A percentile compares a stretch with the other conserved stretches of the same genome.
Conservation (phyloP, 352 stramenopile genomes). For the Phytopythium boreale region DNA sequence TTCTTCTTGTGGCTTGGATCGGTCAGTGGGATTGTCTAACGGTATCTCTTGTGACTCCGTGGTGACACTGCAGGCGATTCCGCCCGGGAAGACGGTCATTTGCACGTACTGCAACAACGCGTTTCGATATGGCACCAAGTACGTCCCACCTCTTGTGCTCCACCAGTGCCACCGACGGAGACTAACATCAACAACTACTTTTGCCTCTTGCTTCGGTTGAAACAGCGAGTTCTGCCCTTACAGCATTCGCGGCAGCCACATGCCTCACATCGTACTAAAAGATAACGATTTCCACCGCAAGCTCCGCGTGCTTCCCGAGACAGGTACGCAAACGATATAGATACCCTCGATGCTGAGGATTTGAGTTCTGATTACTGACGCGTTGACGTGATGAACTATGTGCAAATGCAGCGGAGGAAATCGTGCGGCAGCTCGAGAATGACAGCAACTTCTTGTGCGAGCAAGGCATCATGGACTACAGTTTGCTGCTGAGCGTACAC, state of each 20-base stretch:
- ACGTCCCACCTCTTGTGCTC: background rate
- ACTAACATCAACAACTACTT: conserved; percentile 1
- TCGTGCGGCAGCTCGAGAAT: conserved; percentile 61
- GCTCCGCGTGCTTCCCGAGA: conserved; percentile 64
- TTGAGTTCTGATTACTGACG: conserved; percentile 8
- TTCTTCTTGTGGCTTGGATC: background rate
- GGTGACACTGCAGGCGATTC: conserved; percentile 44
- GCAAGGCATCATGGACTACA: conserved; percentile 91
- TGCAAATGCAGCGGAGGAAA: conserved; percentile 29
- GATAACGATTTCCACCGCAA: conserved; percentile 88
- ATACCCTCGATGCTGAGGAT: background rate
- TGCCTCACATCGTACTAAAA: conserved; percentile 78
- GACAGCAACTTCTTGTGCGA: conserved; percentile 74
- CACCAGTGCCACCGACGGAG: background rate
- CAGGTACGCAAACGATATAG: conserved; percentile 14
- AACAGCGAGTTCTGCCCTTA: conserved; percentile 64
- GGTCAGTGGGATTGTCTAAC: background rate
- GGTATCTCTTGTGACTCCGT: conserved; percentile 1
- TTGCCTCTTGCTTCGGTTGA: background rate
- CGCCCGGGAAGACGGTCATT: conserved; percentile 77
- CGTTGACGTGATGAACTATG: background rate
- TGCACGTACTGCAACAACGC: conserved; percentile 84
- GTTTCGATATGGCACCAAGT: conserved; percentile 71
- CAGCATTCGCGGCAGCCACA: conserved; percentile 74
- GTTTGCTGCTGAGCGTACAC: conserved; percentile 80